Evolutionary conservation across 176 grass and related monocot species (phyloP).

Genomic region (Elaeis guineensis): DNA sequence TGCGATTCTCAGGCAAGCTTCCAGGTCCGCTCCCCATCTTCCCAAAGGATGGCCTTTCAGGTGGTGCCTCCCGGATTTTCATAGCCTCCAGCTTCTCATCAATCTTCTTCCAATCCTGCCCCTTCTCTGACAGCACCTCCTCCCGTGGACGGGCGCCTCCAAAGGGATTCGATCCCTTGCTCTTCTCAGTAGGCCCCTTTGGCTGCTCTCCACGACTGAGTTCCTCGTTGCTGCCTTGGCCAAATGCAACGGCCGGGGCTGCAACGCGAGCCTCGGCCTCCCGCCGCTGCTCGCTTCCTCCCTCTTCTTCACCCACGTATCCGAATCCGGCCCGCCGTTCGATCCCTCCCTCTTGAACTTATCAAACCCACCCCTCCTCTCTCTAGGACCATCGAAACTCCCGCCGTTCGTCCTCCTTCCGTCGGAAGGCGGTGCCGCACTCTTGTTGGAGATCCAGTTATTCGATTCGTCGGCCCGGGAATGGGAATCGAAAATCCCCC

Average conservation of each 20-base stretch:
- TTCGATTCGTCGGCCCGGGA: conserved; percentile 44
- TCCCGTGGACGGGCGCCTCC: conserved; percentile 53
- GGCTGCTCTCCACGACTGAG: too few species aligned
- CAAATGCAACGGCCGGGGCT: conserved; percentile 41
- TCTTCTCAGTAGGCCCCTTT: conserved; percentile 15
- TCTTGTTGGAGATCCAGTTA: conserved; percentile 35
- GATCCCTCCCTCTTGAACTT: conserved; percentile 29
- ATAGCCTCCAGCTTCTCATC: conserved; percentile 54
- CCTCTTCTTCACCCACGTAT: conserved; percentile 42
- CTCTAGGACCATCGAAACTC: neutral
- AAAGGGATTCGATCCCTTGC: conserved; percentile 29
- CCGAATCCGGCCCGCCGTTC: conserved; percentile 8
- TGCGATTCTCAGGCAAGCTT: conserved; percentile 14
- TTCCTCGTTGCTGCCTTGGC: conserved; percentile 18
- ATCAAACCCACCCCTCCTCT: conserved; percentile 1
- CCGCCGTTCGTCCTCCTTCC: conserved; percentile 33
- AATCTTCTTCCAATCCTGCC: conserved; percentile 47
- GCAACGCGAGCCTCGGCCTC: conserved; percentile 42
- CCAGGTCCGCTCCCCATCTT: conserved; percentile 24
- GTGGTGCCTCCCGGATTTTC: conserved; percentile 27
- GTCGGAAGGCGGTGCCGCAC: neutral
- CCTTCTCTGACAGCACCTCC: conserved; percentile 52
- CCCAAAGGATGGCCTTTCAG: conserved; percentile 27
- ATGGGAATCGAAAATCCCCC: conserved; percentile 13
- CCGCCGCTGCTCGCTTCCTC: conserved; percentile 25